Conservation (phyloP, 1,139 yeast genomes). For the Scheffersomyces illinoinensis region DNA sequence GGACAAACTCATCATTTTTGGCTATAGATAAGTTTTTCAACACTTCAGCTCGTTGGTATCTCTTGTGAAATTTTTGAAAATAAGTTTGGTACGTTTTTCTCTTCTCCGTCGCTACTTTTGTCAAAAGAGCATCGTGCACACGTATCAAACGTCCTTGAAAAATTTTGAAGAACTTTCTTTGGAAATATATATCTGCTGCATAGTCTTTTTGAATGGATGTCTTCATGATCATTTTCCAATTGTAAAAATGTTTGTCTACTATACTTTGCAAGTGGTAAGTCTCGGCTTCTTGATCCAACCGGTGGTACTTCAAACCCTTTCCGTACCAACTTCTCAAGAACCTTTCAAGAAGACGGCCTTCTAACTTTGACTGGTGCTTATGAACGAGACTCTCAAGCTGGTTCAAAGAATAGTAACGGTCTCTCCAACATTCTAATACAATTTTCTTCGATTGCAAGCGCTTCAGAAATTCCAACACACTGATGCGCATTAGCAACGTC, state of each 20-base stretch:
- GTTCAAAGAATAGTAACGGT: neutral
- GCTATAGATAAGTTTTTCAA: neutral
- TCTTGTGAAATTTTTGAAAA: neutral
- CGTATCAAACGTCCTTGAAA: neutral
- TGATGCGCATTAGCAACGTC: slow-evolving; percentile 31
- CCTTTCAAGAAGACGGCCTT: slow-evolving; percentile 1
- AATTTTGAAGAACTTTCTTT: neutral
- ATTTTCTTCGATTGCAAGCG: slow-evolving; percentile 2
- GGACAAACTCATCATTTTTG: neutral
- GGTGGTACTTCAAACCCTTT: slow-evolving; percentile 8
- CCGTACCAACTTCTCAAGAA: slow-evolving; percentile 17
- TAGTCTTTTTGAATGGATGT: neutral
- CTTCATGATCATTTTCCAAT: slow-evolving; percentile 2
- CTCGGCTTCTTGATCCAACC: slow-evolving; percentile 13
- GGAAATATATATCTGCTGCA: neutral
- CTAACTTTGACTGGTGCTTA: neutral
- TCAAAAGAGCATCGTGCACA: neutral
- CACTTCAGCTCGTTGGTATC: neutral
- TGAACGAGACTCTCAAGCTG: neutral
- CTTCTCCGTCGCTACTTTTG: neutral
- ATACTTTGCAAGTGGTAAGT: neutral
- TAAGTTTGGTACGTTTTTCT: neutral
- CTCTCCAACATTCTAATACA: slow-evolving; percentile 13
- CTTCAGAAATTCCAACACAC: slow-evolving; percentile 17
- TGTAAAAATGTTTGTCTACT: neutral